Conservation (phyloP, 1,284 basidiomycete species). For the Psilocybe mexicana region DNA sequence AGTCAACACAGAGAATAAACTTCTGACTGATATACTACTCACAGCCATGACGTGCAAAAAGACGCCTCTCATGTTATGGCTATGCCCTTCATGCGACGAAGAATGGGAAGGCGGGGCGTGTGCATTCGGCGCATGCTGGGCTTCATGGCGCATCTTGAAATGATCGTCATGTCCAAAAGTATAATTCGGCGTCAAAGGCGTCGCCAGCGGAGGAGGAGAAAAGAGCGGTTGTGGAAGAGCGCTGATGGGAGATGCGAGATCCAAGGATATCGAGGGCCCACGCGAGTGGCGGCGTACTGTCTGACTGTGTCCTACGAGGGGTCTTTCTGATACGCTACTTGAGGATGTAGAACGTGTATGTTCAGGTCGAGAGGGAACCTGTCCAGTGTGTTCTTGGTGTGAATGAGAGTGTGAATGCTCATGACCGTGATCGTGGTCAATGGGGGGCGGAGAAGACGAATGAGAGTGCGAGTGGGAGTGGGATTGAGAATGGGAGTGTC, state of each 20-base stretch:
- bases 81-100: constrained; percentile 75
- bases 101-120: constrained; percentile 48
- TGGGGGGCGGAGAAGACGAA: no score
- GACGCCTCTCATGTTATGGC: constrained; percentile 99
- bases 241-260: constrained; percentile 17
- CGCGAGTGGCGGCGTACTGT: constrained; percentile 29
- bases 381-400: constrained; percentile 18
- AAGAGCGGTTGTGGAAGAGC: constrained; percentile 1
- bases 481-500: constrained; percentile 35
- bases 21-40: constrained; percentile 30
- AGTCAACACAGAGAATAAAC: neutral
- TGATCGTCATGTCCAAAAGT: constrained; percentile 64
- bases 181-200: constrained; percentile 61
- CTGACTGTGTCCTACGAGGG: constrained; percentile 15
- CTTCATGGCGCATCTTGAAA: constrained; percentile 53
- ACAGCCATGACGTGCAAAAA: constrained; percentile 93
- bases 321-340: constrained; percentile 17
- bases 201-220: constrained; percentile 25
- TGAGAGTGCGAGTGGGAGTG: constrained; percentile 24
- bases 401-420: constrained; percentile 32
- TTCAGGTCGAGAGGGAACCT: constrained; percentile 3
- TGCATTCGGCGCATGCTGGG: constrained; percentile 49
- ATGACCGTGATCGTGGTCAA: neutral
- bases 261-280: constrained; percentile 32
- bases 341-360: constrained; percentile 21